Conservation (phyloP, 176 grass and related monocot genomes). For the Zea luxurians region DNA sequence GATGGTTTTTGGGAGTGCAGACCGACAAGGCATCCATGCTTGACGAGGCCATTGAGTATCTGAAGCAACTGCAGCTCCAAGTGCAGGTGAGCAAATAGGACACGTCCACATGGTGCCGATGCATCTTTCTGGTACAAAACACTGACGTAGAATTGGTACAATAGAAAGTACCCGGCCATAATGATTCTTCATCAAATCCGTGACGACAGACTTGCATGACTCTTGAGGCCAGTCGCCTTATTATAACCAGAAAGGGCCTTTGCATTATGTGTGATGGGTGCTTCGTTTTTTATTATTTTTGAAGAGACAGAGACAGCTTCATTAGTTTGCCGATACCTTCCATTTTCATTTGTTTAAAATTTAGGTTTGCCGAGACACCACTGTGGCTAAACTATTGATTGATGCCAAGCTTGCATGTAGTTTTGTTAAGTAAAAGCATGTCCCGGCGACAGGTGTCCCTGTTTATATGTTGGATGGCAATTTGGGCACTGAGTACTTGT, state of each 20-base stretch:
- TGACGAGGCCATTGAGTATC: constrained; percentile 95
- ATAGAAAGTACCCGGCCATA: neutral
- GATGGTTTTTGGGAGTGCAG: constrained; percentile 34
- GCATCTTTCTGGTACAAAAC: neutral
- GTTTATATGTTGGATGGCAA: neutral
- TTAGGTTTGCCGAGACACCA: neutral
- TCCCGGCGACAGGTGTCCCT: neutral
- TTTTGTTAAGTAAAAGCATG: neutral
- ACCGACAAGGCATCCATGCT: constrained; percentile 99
- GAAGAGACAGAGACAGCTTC: neutral
- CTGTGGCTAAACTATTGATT: constrained; percentile 12
- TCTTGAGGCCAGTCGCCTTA: neutral
- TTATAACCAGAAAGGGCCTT: constrained; percentile 13
- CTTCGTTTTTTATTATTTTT: neutral
- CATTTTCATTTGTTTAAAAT: neutral
- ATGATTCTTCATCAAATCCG: neutral
- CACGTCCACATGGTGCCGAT: neutral
- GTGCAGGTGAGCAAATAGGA: constrained; percentile 64
- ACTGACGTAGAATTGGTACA: neutral
- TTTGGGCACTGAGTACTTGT: neutral
- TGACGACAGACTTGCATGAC: neutral
- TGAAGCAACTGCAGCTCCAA: constrained; percentile 96
- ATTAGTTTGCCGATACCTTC: neutral
- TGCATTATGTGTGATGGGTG: constrained; percentile 2
- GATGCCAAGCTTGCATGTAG: neutral